A percentile compares a stretch with the other conserved stretches of the same genome.
phyloP scores from a whole-genome alignment of 352 stramenopile genomes.

The Phytophthora meadii region DNA sequence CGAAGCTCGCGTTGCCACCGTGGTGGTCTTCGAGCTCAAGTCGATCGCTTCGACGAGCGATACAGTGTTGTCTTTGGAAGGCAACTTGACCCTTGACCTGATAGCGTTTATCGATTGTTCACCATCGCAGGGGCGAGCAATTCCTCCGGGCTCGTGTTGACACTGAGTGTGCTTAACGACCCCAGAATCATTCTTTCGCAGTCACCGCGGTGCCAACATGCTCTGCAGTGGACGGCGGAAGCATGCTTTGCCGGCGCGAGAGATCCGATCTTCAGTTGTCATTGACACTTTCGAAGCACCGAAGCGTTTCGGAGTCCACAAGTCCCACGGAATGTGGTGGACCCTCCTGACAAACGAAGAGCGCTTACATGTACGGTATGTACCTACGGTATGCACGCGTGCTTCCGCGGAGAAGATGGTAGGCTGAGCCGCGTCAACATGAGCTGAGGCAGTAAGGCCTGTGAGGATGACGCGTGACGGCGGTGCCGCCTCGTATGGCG shows the following conservation, averaged over 20 bases:
- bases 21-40: conserved; percentile 12
- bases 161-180: conserved; percentile 14
- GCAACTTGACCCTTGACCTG: conserved; percentile 26
- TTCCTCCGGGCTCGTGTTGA: conserved; percentile 34
- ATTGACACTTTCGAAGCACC: conserved; percentile 6
- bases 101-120: conserved; percentile 29
- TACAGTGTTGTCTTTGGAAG: not conserved
- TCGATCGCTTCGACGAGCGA: conserved; percentile 3
- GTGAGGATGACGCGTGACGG: conserved; percentile 5
- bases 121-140: conserved; percentile 46
- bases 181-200: conserved; percentile 25
- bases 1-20: not conserved
- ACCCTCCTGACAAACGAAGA: conserved; percentile 20
- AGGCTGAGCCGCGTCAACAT: conserved; percentile 18
- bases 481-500: conserved; percentile 3
- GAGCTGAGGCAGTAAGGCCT: conserved; percentile 15
- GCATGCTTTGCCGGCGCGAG: conserved; percentile 16
- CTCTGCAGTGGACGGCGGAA: conserved; percentile 24
- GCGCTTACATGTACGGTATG: not conserved
- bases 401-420: not conserved
- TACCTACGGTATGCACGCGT: conserved; percentile 5
- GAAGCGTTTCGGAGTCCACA: conserved; percentile 21
- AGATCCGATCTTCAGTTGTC: conserved; percentile 31
- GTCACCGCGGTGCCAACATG: conserved; percentile 26
- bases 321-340: conserved; percentile 18